Evolutionary conservation across 345 rosid genomes (phyloP).

Genomic region (Hevea brasiliensis): DNA sequence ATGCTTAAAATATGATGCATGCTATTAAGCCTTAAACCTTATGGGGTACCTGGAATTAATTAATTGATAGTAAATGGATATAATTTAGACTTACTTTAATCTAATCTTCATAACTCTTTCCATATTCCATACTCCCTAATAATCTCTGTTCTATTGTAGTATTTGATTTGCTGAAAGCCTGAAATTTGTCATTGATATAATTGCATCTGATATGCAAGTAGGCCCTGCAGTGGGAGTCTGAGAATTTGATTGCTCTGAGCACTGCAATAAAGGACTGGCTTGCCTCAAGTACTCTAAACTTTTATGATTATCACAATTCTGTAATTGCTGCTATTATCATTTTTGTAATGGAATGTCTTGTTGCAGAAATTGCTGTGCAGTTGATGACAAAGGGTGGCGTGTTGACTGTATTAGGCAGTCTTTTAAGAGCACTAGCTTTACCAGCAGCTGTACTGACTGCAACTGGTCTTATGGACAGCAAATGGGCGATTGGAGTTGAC

Average conservation of each 20-base stretch:
- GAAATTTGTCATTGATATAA: slow-evolving; percentile 4
- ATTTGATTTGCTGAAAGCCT: slow-evolving; percentile 1
- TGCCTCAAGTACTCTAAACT: slow-evolving; percentile 41
- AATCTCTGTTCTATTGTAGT: neutral
- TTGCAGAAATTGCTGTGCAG: slow-evolving; percentile 40
- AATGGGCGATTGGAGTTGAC: slow-evolving; percentile 51
- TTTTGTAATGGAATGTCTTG: slow-evolving; percentile 5
- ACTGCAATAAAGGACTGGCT: slow-evolving; percentile 50
- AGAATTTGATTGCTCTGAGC: slow-evolving; percentile 48
- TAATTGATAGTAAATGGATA: neutral
- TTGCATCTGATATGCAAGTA: slow-evolving; percentile 40
- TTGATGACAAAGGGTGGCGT: slow-evolving; percentile 52
- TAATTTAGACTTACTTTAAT: neutral
- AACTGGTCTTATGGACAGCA: slow-evolving; percentile 46
- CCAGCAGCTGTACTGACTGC: slow-evolving; percentile 47
- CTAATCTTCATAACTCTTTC: neutral
- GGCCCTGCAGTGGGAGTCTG: slow-evolving; percentile 54
- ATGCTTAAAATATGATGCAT: neutral
- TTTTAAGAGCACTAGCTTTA: slow-evolving; percentile 40
- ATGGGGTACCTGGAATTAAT: neutral
- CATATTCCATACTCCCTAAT: too few relatives aligned
- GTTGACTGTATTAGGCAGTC: slow-evolving; percentile 50
- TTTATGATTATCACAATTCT: neutral
- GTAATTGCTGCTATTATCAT: neutral
- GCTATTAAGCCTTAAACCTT: neutral